Evolutionary conservation across 352 stramenopile genomes (phyloP).

Genomic region (Phytophthora syringae): DNA sequence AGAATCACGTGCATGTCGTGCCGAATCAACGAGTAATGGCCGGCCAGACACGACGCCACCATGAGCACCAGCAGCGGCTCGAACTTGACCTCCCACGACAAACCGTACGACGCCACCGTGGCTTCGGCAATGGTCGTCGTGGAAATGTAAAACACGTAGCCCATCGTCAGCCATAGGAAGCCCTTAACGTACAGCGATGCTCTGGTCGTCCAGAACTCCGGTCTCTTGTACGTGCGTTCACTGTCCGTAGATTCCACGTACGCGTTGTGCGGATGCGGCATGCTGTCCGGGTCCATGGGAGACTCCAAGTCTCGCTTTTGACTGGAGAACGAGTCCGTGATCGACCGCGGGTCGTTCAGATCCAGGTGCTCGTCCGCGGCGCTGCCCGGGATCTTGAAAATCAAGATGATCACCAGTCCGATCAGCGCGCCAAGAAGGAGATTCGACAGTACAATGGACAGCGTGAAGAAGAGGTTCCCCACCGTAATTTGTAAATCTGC

Average conservation of each 20-base stretch:
- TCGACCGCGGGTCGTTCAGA: constrained; percentile 28
- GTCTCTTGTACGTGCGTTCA: constrained; percentile 18
- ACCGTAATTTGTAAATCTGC: constrained; percentile 57
- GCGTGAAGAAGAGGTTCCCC: constrained; percentile 61
- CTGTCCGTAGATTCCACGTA: constrained; percentile 47
- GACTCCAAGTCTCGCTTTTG: constrained; percentile 35
- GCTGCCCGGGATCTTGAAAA: constrained; percentile 67
- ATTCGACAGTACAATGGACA: constrained; percentile 62
- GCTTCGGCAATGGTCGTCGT: constrained; percentile 54
- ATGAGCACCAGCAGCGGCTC: constrained; percentile 77
- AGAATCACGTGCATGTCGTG: constrained; percentile 85
- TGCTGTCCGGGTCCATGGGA: constrained; percentile 42
- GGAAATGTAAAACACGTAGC: constrained; percentile 68
- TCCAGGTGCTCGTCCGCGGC: constrained; percentile 42
- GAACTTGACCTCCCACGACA: constrained; percentile 76
- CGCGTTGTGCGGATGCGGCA: constrained; percentile 61
- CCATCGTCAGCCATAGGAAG: constrained; percentile 68
- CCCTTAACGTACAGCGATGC: constrained; percentile 65
- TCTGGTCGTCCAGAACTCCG: constrained; percentile 28
- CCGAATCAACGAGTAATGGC: constrained; percentile 64
- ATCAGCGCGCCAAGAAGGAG: constrained; percentile 54
- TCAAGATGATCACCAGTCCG: constrained; percentile 54
- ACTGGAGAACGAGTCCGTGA: constrained; percentile 15
- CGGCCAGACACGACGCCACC: constrained; percentile 65
- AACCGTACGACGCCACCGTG: constrained; percentile 49